Evolutionary conservation across 441 rosid genomes (phyloP).

Genomic region (Kokia cookei): DNA sequence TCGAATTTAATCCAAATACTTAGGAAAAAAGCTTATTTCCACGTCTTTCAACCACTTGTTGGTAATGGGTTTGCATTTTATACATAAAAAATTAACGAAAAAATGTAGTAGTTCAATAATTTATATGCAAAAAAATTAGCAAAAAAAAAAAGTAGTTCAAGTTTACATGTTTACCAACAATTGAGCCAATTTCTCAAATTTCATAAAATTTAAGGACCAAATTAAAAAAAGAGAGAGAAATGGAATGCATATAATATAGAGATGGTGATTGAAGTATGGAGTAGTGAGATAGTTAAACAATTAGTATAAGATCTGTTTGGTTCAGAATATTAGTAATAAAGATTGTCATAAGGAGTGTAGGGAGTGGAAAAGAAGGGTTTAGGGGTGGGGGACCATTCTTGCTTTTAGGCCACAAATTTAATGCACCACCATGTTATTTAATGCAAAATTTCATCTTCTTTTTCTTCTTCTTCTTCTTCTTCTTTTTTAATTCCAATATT

Average conservation of each 20-base stretch:
- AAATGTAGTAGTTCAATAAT: too few relatives aligned
- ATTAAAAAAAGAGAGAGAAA: too few relatives aligned
- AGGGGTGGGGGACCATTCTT: not conserved
- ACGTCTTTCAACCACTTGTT: too few relatives aligned
- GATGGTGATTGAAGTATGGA: not conserved
- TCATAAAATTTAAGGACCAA: too few relatives aligned
- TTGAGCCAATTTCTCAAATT: too few relatives aligned
- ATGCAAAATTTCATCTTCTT: not conserved
- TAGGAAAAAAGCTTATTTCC: too few relatives aligned
- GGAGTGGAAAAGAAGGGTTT: not conserved
- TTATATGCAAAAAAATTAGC: too few relatives aligned
- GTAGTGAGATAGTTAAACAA: not conserved
- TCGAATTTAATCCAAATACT: too few relatives aligned
- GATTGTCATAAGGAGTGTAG: not conserved
- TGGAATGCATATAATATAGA: not conserved
- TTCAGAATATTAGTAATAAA: not conserved
- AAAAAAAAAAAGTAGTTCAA: too few relatives aligned
- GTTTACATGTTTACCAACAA: too few relatives aligned
- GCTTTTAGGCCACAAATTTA: conserved; percentile 7
- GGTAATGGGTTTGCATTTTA: too few relatives aligned
- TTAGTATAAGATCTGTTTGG: conserved; percentile 10
- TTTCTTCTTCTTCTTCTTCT: not conserved
- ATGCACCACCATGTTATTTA: conserved; percentile 8
- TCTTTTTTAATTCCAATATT: not conserved
- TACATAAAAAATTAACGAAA: too few relatives aligned